Evolutionary conservation across 2,329 filamentous ascomycete species (phyloP), one percentile per base, ranked within the genome.

Genomic region (Sclerotinia spermophila): DNA sequence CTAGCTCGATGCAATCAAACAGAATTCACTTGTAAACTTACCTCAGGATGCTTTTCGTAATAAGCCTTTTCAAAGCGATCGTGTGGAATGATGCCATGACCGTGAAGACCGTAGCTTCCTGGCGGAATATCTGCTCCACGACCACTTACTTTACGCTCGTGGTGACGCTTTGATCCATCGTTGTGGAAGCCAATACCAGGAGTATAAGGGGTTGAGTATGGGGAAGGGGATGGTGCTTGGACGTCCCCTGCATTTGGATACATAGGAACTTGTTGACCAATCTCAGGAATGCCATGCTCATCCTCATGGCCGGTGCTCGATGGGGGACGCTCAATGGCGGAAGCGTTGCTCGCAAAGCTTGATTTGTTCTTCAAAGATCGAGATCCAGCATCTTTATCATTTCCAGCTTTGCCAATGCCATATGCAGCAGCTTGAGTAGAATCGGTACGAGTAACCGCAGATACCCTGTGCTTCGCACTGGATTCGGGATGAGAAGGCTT

Each of bases 181-280:
- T 84, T 84, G 78, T 84, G 85, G 78, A 85, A 87, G 45, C 84
- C 85, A 76, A 86, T 81, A 17, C 78, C 78, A 42, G 74, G 70
- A 27, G 73, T 64, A 66, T 74, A 78, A 30, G 74, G 75, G 35
- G 74, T 73, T 10, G 72, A 56, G 61, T 75, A 75, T 13, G 90
- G 90, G 3, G 89, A 87, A 1, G 94, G 94, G 2, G 94, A 96
- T 3, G 96, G 96, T 21, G 96, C 96, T 82, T 99, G 96, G 15
- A 98, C 96, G 79, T 98, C 95, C 73, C 96, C 96, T 58, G 96
- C 92, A 79, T 96, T 89, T 68, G 90, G 92, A 79, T 96, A 91
- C 92, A 99, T 96, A 65, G 96, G 96, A 53, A 99, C 95, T 78
- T 94, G 91, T 77, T 92, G 89, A 62, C 95, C 95, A 75, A 97